A percentile compares a stretch with the other conserved stretches of the same genome.
phyloP scores from a whole-genome alignment of 441 rosid species.

The Gossypium davidsonii region DNA sequence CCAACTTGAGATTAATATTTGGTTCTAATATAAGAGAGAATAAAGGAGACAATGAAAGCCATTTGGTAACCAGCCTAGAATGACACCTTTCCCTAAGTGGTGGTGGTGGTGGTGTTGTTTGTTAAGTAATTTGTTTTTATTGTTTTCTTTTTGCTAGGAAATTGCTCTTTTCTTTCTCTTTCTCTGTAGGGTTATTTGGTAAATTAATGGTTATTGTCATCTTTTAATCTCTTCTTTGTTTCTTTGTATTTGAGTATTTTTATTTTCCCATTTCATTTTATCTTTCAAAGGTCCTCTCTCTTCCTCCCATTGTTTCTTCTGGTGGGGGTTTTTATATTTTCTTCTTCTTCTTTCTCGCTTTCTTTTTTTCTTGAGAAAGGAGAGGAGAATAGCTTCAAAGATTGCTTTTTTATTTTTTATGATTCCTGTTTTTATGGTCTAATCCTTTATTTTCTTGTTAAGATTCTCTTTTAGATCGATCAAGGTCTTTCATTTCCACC shows the following conservation, averaged over 20 bases:
- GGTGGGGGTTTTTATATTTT: neutral
- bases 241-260: neutral
- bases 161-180: slow-evolving; percentile 10
- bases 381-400: slow-evolving; percentile 17
- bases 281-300: slow-evolving; percentile 21
- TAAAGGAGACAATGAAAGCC: neutral
- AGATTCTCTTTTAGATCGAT: slow-evolving; percentile 44
- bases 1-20: too few relatives aligned
- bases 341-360: slow-evolving; percentile 9
- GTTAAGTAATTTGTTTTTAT: neutral
- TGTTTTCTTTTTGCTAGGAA: slow-evolving; percentile 21
- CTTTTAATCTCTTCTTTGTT: slow-evolving; percentile 7
- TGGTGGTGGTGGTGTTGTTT: neutral
- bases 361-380: slow-evolving; percentile 28
- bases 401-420: neutral
- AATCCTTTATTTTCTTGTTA: slow-evolving; percentile 10
- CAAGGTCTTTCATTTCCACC: slow-evolving; percentile 7
- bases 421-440: neutral
- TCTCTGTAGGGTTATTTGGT: slow-evolving; percentile 34
- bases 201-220: slow-evolving; percentile 27
- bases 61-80: slow-evolving; percentile 29
- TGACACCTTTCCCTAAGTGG: slow-evolving; percentile 9
- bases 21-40: neutral
- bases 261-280: slow-evolving; percentile 4
- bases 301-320: slow-evolving; percentile 14